These are phyloP conservation scores for Sclerotinia borealis DNA, from an alignment of 2,329 filamentous ascomycete species.

Conservation along the genomic window DNA sequence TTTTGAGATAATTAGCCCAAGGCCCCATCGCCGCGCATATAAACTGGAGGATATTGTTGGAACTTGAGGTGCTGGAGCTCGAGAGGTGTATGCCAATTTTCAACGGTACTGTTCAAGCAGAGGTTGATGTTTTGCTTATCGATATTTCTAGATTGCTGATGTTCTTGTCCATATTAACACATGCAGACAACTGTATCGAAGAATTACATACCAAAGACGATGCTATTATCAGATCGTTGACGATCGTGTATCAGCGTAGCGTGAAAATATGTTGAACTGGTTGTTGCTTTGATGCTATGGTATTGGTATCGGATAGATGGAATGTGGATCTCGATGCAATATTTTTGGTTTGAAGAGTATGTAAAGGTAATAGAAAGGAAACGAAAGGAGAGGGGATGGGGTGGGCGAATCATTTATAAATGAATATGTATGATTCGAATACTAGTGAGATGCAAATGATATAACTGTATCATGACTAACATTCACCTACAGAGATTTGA, in stretches of 20 bases:
- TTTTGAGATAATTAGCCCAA: no score
- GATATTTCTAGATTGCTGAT: neutral
- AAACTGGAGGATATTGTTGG: no score
- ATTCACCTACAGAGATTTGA: no score
- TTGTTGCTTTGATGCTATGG: neutral
- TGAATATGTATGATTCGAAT: neutral
- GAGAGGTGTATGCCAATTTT: no score
- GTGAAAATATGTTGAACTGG: neutral
- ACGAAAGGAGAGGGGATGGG: neutral
- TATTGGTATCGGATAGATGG: neutral
- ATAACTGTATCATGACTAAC: no score
- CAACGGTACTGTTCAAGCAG: no score
- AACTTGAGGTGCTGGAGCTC: no score
- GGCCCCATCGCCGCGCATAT: no score
- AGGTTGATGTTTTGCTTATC: no score
- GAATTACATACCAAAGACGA: neutral
- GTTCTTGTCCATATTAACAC: neutral
- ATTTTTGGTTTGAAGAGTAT: neutral
- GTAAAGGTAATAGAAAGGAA: neutral
- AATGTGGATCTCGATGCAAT: neutral
- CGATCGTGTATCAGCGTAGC: neutral
- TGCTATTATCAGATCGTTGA: neutral
- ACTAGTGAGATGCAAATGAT: no score
- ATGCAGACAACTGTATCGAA: neutral
- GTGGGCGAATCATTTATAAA: neutral